Evolutionary conservation across 2,329 filamentous ascomycete species (phyloP).

Genomic region (Epichloe baconii): DNA sequence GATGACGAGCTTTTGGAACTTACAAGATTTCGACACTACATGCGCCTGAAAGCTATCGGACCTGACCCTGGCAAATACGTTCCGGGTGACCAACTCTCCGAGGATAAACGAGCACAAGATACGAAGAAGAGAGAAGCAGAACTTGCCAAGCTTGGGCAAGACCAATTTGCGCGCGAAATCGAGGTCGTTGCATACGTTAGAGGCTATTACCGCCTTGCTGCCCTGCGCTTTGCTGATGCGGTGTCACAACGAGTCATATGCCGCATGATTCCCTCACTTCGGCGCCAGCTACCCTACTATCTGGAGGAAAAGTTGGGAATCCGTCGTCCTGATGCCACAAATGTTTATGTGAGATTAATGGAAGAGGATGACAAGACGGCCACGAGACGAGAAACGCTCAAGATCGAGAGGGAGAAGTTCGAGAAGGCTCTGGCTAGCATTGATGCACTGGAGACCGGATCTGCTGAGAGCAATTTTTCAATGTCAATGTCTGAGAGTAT

Average conservation of each 20-base stretch:
- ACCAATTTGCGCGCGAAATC: slow-evolving; percentile 47
- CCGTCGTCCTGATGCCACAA: slow-evolving; percentile 14
- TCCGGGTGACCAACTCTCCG: slow-evolving; percentile 22
- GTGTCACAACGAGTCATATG: slow-evolving; percentile 34
- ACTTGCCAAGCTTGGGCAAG: slow-evolving; percentile 35
- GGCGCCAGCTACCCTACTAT: slow-evolving; percentile 25
- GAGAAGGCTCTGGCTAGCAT: slow-evolving; percentile 33
- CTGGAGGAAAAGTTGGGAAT: slow-evolving; percentile 32
- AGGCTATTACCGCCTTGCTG: slow-evolving; percentile 57
- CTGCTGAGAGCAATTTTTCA: slow-evolving; percentile 4
- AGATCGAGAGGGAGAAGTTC: slow-evolving; percentile 32
- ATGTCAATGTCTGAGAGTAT: slow-evolving; percentile 7
- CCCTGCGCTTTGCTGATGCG: slow-evolving; percentile 48
- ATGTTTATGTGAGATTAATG: slow-evolving; percentile 31
- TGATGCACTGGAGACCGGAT: slow-evolving; percentile 25
- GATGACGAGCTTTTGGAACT: slow-evolving; percentile 33
- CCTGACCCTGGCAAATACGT: slow-evolving; percentile 12
- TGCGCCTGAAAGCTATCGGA: slow-evolving; percentile 30
- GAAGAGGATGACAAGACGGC: slow-evolving; percentile 34
- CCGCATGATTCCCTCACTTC: slow-evolving; percentile 33
- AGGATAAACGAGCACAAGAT: slow-evolving; percentile 34
- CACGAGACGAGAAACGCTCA: slow-evolving; percentile 25
- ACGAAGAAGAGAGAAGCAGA: slow-evolving; percentile 28
- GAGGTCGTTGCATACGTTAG: slow-evolving; percentile 49
- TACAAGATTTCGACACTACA: slow-evolving; percentile 33